phyloP scores from a whole-genome alignment of 192 early-diverging fungal genomes.

The Rhizoclosmatium globosum region DNA sequence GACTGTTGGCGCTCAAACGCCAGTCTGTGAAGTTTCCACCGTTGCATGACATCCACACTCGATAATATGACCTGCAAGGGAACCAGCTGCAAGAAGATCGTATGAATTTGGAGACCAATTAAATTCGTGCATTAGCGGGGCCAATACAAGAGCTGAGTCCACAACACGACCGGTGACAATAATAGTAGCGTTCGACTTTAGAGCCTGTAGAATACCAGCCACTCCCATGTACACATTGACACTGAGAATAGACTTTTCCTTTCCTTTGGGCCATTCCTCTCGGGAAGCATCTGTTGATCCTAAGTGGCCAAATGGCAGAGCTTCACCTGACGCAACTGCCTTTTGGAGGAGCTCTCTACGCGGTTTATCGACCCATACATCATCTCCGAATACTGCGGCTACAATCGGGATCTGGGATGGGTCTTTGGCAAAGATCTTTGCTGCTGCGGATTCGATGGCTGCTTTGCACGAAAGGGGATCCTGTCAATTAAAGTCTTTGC shows the following conservation, averaged over 20 bases:
- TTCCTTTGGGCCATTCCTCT: constrained; percentile 56
- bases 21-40: constrained; percentile 78
- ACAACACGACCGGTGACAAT: constrained; percentile 75
- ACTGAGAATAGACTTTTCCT: constrained; percentile 62
- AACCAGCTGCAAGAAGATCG: constrained; percentile 67
- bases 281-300: constrained; percentile 40
- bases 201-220: constrained; percentile 60
- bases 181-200: constrained; percentile 66
- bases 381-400: constrained; percentile 71
- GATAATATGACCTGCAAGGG: constrained; percentile 72
- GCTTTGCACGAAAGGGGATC: constrained; percentile 68
- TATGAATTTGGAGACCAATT: constrained; percentile 58
- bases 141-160: constrained; percentile 71
- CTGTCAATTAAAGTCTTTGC: constrained; percentile 36
- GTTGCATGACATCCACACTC: constrained; percentile 76
- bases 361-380: constrained; percentile 50
- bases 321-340: constrained; percentile 38
- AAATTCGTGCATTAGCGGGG: constrained; percentile 69
- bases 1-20: constrained; percentile 59
- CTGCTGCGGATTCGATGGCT: constrained; percentile 64
- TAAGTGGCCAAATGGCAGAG: constrained; percentile 50
- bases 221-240: constrained; percentile 64
- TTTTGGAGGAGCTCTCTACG: constrained; percentile 32
- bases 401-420: constrained; percentile 48
- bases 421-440: constrained; percentile 42